phyloP scores from a whole-genome alignment of 345 rosid genomes.

The Kernera saxatilis region DNA sequence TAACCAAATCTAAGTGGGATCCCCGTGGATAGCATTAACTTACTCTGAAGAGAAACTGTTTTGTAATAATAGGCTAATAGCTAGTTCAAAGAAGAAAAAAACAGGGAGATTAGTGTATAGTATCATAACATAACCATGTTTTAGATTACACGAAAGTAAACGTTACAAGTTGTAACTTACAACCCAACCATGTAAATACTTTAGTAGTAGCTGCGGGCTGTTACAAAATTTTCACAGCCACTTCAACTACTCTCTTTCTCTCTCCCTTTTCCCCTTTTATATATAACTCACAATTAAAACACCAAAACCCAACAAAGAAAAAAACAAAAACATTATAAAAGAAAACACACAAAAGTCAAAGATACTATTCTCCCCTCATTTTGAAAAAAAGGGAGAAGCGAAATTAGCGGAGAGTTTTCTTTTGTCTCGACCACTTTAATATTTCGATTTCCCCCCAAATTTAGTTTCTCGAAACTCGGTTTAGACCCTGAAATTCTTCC shows the following conservation, averaged over 20 bases:
- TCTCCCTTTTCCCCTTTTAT: not conserved
- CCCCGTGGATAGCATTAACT: constrained; percentile 22
- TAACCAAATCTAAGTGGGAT: constrained; percentile 29
- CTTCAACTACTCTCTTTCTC: constrained; percentile 24
- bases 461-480: constrained; percentile 14
- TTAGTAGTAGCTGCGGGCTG: constrained; percentile 34
- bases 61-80: not conserved
- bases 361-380: constrained; percentile 18
- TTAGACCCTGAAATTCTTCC: constrained; percentile 71
- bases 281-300: constrained; percentile 23
- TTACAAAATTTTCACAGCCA: constrained; percentile 32
- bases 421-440: constrained; percentile 26
- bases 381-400: constrained; percentile 13
- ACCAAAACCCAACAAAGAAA: not conserved
- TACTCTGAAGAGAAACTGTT: not conserved
- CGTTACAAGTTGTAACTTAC: constrained; percentile 15
- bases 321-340: not conserved
- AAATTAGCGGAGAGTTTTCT: constrained; percentile 32
- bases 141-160: constrained; percentile 24
- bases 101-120: not conserved
- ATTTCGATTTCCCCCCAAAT: constrained; percentile 3
- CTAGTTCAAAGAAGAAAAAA: not conserved
- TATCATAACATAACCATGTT: constrained; percentile 10
- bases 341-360: constrained; percentile 27
- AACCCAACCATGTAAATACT: constrained; percentile 19